phyloP scores from a whole-genome alignment of 495 filamentous ascomycete genomes.

The Tuber melanosporum region DNA sequence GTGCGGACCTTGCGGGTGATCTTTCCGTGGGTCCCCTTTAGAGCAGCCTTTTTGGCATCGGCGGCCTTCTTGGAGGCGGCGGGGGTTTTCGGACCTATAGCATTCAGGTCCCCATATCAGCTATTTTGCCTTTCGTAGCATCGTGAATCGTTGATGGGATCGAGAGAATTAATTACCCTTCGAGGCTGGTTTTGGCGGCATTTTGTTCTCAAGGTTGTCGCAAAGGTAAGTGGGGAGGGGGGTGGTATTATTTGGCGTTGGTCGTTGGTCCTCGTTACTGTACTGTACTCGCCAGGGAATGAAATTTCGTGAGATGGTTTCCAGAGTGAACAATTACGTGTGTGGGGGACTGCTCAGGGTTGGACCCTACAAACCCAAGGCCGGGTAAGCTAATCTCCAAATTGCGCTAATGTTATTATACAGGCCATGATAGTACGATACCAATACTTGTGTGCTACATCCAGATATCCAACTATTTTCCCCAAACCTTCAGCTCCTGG shows the following conservation, averaged over 20 bases:
- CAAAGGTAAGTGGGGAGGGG: conserved; percentile 13
- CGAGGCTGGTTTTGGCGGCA: conserved; percentile 38
- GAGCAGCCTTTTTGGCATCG: conserved; percentile 85
- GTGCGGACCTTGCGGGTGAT: conserved; percentile 87
- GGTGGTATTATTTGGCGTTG: conserved; percentile 15
- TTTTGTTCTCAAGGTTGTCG: conserved; percentile 31
- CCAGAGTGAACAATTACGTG: conserved; percentile 8
- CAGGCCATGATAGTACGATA: too few species aligned
- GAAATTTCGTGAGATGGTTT: conserved; percentile 20
- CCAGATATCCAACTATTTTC: not conserved
- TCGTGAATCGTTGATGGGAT: not conserved
- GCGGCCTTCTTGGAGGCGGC: conserved; percentile 62
- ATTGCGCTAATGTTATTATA: not conserved
- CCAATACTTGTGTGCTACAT: too few species aligned
- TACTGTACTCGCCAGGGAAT: not conserved
- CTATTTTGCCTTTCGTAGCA: not conserved
- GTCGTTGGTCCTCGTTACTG: conserved; percentile 26
- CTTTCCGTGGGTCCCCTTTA: conserved; percentile 71
- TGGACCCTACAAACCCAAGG: conserved; percentile 12
- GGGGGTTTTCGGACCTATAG: conserved; percentile 58
- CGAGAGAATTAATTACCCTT: conserved; percentile 36
- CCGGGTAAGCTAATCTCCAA: not conserved
- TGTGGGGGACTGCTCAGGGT: conserved; percentile 25
- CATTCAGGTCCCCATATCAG: not conserved
- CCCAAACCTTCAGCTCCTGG: not conserved